Base-by-base conservation (phyloP, 1,139 yeast species). In the Pichia sp. region DNA sequence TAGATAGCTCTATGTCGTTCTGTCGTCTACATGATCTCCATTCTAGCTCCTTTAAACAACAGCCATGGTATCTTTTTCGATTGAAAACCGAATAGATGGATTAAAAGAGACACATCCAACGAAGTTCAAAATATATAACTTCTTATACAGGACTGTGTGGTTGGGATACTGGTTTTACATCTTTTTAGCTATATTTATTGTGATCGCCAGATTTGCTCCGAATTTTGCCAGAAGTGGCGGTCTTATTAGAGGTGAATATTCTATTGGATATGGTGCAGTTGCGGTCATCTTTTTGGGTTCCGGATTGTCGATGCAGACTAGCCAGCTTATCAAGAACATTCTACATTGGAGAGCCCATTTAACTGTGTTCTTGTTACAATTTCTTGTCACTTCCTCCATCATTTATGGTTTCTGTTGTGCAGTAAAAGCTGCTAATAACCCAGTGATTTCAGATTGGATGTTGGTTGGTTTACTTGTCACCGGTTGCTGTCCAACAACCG, bases 401-500 rank as follows among this genome's bases (percentile, higher is more conserved):
- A 79, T 85, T 47, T 87, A 70, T 61, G 96, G 95, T 1, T 68
- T 87, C 42, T 81, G 80, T 38, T 67, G 75, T 45, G 95, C 85
- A 1, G 79, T 87, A 37, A 71, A 73, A 52, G 68, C 70, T 2
- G 76, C 92, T 0, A 60, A 79, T 53, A 71, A 85, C 57, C 65
- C 67, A 4, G 54, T 61, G 5, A 85, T 87, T 35, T 82, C 81
- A 54, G 71, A 75, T 32, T 85, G 92, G 85, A 70, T 86, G 52
- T 67, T 87, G 39, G 85, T 83, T 4, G 96, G 97, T 1, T 64
- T 87, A 52, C 75, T 88, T 35, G 83, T 86, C 40, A 84, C 95
- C 2, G 85, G 85, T 40, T 76, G 92, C 4, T 85, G 95, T 61
- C 96, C 96, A 36, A 88, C 96, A 11, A 87, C 96, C 0, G 95